These are phyloP conservation scores for Chytriomyces confervae DNA, from an alignment of 192 early-diverging fungal genomes.

Conservation along the genomic window DNA sequence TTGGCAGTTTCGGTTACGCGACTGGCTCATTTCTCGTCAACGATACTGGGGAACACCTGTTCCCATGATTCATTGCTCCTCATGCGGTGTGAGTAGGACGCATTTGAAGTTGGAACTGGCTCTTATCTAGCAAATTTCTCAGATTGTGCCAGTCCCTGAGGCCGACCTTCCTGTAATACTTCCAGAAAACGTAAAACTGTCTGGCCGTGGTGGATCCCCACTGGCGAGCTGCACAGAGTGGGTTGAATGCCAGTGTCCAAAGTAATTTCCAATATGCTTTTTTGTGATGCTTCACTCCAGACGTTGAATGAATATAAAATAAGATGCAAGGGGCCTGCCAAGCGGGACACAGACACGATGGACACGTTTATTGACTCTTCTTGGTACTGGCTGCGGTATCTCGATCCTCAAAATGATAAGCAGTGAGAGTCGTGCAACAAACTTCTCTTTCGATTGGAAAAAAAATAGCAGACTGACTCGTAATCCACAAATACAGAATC, in stretches of 20 bases:
- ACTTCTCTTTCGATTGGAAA: not conserved
- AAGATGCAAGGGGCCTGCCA: constrained; percentile 71
- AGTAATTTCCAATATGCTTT: constrained; percentile 38
- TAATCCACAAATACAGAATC: constrained; percentile 28
- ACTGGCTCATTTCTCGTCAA: constrained; percentile 96
- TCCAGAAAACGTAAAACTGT: constrained; percentile 64
- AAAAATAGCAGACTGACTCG: constrained; percentile 1
- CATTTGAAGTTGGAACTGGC: not conserved
- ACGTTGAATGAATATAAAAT: not conserved
- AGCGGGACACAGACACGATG: constrained; percentile 91
- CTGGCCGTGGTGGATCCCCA: constrained; percentile 73
- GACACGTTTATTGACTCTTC: constrained; percentile 98
- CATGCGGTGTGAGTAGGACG: constrained; percentile 65
- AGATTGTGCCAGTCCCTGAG: constrained; percentile 83
- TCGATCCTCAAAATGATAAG: constrained; percentile 74
- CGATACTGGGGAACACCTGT: constrained; percentile 97
- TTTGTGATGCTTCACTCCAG: not conserved
- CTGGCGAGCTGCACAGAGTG: constrained; percentile 67
- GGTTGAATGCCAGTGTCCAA: constrained; percentile 78
- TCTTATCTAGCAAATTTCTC: not conserved
- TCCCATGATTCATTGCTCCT: constrained; percentile 86
- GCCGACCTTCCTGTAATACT: constrained; percentile 78
- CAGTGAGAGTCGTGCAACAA: constrained; percentile 23
- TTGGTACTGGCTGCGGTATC: constrained; percentile 92
- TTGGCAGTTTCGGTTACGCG: constrained; percentile 75